A percentile compares a stretch with the other conserved stretches of the same genome.
Evolutionary conservation across 192 early-diverging fungal genomes (phyloP).

Genomic region (Gaertneriomyces sp.): DNA sequence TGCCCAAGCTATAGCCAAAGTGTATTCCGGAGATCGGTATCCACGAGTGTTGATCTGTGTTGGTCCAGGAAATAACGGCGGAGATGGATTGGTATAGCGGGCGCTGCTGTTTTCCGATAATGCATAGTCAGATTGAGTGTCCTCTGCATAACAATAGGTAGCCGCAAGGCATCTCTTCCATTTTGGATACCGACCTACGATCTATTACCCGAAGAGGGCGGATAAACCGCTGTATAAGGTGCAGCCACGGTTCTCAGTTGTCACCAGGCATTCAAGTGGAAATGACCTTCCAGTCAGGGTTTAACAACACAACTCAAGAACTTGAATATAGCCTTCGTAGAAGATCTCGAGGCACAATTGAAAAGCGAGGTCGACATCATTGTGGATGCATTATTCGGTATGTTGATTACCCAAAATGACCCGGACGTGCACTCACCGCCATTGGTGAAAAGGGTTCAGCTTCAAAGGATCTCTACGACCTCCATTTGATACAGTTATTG

Average conservation of each 20-base stretch:
- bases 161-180: conserved; percentile 85
- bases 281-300: conserved; percentile 26
- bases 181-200: conserved; percentile 77
- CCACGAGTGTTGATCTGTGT: conserved; percentile 76
- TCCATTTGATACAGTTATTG: conserved; percentile 69
- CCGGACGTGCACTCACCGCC: neutral
- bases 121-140: too few species aligned
- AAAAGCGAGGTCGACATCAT: conserved; percentile 56
- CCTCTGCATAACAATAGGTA: conserved; percentile 24
- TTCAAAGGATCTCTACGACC: conserved; percentile 74
- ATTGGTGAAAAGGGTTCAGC: conserved; percentile 64
- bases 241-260: neutral
- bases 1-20: conserved; percentile 75
- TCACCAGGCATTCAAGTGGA: neutral
- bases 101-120: too few species aligned
- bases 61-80: conserved; percentile 96
- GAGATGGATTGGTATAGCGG: conserved; percentile 72
- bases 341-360: conserved; percentile 37
- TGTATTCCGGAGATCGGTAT: conserved; percentile 52
- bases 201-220: conserved; percentile 80
- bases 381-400: conserved; percentile 87
- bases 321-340: conserved; percentile 63
- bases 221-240: conserved; percentile 68
- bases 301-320: conserved; percentile 69
- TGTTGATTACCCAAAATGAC: neutral